A percentile compares a stretch with the other conserved stretches of the same genome.
These are phyloP conservation scores for Cucumis melo DNA, from an alignment of 306 rosid genomes.

Conservation along the genomic window DNA sequence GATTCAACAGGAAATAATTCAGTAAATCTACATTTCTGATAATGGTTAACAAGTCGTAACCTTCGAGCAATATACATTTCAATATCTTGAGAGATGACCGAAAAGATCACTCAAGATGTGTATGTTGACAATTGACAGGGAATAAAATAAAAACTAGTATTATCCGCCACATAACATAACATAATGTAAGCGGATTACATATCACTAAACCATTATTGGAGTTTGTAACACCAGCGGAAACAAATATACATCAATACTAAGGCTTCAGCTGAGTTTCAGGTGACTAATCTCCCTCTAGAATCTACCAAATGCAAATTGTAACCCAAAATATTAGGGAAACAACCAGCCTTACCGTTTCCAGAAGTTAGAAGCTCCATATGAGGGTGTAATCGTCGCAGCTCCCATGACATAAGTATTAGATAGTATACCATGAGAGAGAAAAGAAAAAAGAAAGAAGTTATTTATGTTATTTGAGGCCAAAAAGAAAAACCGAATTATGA, in stretches of 20 bases:
- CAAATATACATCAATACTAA: not conserved
- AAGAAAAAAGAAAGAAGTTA: not conserved
- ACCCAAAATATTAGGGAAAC: slow-evolving; percentile 11
- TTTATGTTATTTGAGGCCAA: slow-evolving; percentile 2
- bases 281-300: not conserved
- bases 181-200: not conserved
- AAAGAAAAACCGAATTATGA: not conserved
- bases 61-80: slow-evolving; percentile 6
- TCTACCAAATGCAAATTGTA: not conserved
- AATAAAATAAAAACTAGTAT: not conserved
- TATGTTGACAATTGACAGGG: not conserved
- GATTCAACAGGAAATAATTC: not conserved
- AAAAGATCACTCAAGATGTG: slow-evolving; percentile 12
- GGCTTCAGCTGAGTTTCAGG: not conserved
- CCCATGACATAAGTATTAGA: not conserved
- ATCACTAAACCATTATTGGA: not conserved
- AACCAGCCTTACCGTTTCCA: slow-evolving; percentile 3
- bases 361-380: slow-evolving; percentile 2
- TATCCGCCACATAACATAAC: not conserved
- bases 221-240: not conserved
- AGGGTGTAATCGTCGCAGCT: not conserved
- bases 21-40: not conserved
- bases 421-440: not conserved
- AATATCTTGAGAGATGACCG: slow-evolving; percentile 8
- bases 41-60: not conserved